These are phyloP conservation scores for Lichtheimia corymbifera DNA, from an alignment of 371 early-diverging fungal genomes.

Conservation along the genomic window DNA sequence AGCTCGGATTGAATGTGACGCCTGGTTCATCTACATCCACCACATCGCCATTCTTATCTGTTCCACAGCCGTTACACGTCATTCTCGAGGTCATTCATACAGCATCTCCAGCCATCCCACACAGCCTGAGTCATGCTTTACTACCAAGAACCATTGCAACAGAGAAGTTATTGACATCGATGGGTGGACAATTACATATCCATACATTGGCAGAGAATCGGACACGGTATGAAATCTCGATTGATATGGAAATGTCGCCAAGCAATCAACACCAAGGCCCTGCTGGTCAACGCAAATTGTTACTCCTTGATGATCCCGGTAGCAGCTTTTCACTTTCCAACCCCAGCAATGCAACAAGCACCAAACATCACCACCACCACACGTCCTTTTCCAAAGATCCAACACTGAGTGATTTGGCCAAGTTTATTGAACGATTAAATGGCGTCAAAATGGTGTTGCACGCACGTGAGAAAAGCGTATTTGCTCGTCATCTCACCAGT, in stretches of 20 bases:
- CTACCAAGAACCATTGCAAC: constrained; percentile 55
- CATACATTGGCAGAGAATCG: constrained; percentile 36
- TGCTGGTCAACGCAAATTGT: constrained; percentile 15
- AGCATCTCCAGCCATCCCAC: constrained; percentile 36
- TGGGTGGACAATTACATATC: constrained; percentile 47
- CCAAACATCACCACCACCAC: constrained; percentile 7
- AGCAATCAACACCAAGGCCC: constrained; percentile 21
- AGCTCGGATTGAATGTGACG: constrained; percentile 52
- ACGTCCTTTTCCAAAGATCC: constrained; percentile 52
- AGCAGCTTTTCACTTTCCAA: constrained; percentile 13
- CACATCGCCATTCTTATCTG: constrained; percentile 20
- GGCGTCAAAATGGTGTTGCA: constrained; percentile 55
- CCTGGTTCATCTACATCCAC: constrained; percentile 23
- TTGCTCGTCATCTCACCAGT: constrained; percentile 61
- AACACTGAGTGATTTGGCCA: constrained; percentile 47
- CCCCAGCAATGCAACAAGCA: constrained; percentile 24
- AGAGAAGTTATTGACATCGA: constrained; percentile 45
- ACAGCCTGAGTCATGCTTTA: constrained; percentile 25
- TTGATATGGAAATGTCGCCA: constrained; percentile 39
- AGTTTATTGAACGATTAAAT: constrained; percentile 50
- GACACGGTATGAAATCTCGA: constrained; percentile 38
- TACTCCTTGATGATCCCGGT: constrained; percentile 11
- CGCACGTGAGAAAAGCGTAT: constrained; percentile 56
- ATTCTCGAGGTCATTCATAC: constrained; percentile 56
- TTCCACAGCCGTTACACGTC: constrained; percentile 19